Base-by-base conservation (phyloP, 2,329 filamentous ascomycete species). In the Xylaria digitata region DNA sequence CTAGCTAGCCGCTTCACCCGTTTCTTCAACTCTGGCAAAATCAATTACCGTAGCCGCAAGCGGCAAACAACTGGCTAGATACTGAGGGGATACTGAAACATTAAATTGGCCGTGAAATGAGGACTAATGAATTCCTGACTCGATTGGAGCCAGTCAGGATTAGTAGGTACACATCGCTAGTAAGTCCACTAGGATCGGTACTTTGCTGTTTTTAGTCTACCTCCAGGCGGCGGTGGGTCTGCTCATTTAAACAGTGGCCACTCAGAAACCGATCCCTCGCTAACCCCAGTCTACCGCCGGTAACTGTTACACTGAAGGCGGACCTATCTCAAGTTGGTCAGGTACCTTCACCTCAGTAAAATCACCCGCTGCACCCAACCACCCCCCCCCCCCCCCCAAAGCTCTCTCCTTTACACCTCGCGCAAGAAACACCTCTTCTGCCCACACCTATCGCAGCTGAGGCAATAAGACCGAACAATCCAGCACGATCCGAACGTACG, bases 281-380 rank as follows among this genome's bases (percentile, higher is more conserved):
- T 15, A 54, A 52, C 59, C 58, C 65, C 43, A 68, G 68, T 46
- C 65, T 65, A 63, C 59, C 58, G 65, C 65, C 67, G 30, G 58
- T 55, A 54, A 53, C 43, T 49, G 65, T 65, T 32, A 53, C 62
- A 65, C 61, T 65, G 58, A 42, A 46, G 53, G 58, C 59, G 67
- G 67, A 58, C 57, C 61, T 54, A 65, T 70, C 49, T 67, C n/a
- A 34, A 65, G 58, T 67, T 49, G 55, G 40, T 50, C 61, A 57
- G 61, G 65, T 69, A 69, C 67, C 65, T 65, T 48, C 15, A 42
- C 60, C 52, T 43, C 30, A 50, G 53, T 61, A 43, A 53, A 68
- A 71, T 73, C 69, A 65, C 67, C 55, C 52, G 56, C 65, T 63
- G 59, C 64, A 50, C 53, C 67, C 65, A 61, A 54, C 61, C 63